Percentiles rank a stretch among this genome's conserved stretches.
These are phyloP conservation scores for Wickerhamiella occidentalis DNA, from an alignment of 805 yeast species.

Conservation along the genomic window DNA sequence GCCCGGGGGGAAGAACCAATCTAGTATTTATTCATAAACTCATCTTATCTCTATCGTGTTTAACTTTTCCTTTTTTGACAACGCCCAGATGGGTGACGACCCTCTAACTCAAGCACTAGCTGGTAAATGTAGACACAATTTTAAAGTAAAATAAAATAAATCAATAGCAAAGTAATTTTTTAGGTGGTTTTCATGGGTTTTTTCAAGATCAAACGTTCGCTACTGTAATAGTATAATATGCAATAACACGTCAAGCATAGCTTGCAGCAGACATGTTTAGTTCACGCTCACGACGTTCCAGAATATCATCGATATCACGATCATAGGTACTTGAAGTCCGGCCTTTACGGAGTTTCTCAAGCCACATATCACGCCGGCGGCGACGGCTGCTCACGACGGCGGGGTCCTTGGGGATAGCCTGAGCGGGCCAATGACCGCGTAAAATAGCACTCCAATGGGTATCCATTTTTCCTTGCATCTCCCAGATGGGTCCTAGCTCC, in stretches of 20 bases:
- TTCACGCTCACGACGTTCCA: constrained; percentile 29
- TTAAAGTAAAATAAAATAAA: background rate
- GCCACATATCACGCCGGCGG: constrained; percentile 17
- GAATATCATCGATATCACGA: constrained; percentile 28
- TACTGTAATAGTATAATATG: constrained; percentile 2
- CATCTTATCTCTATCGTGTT: too few relatives aligned
- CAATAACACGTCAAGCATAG: background rate
- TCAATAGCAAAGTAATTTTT: too few relatives aligned
- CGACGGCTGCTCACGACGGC: constrained; percentile 12
- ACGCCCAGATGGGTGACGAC: too few relatives aligned
- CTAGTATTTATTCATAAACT: background rate
- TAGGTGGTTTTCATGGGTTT: background rate
- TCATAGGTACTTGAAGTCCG: constrained; percentile 26
- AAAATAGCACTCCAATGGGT: constrained; percentile 61
- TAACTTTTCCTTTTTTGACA: too few relatives aligned
- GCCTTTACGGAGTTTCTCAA: constrained; percentile 24
- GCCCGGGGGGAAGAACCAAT: constrained; percentile 14
- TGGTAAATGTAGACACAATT: too few relatives aligned
- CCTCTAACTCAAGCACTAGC: too few relatives aligned
- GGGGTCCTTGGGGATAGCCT: constrained; percentile 9
- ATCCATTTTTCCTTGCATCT: constrained; percentile 38
- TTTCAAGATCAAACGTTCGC: background rate
- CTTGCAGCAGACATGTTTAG: constrained; percentile 12
- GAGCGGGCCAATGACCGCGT: constrained; percentile 26
- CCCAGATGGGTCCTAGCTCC: constrained; percentile 54